These are phyloP conservation scores for Boehmeria nivea DNA, from an alignment of 306 rosid species.

Conservation along the genomic window DNA sequence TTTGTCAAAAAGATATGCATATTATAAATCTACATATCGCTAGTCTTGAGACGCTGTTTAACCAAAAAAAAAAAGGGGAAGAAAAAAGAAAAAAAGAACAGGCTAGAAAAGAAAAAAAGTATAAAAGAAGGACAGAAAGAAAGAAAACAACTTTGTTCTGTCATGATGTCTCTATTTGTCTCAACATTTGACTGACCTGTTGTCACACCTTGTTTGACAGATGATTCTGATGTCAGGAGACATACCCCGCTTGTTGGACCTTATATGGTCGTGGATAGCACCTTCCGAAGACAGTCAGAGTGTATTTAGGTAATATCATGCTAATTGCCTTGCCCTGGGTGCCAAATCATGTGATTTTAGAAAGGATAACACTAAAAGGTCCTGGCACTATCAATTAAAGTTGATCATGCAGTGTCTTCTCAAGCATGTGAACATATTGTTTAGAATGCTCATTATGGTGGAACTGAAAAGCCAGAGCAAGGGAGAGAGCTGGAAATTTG, in stretches of 20 bases:
- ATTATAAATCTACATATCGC: background rate
- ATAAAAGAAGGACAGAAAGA: no score
- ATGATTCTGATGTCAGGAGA: slow-evolving; percentile 88
- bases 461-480: no score
- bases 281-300: slow-evolving; percentile 73
- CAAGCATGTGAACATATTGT: no score
- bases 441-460: no score
- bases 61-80: no score
- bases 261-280: slow-evolving; percentile 97
- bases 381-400: no score
- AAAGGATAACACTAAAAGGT: background rate
- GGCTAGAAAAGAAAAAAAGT: no score
- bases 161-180: no score
- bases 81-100: no score
- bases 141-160: no score
- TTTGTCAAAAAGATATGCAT: no score
- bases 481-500: background rate
- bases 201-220: slow-evolving; percentile 37
- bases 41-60: background rate
- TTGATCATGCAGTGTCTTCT: no score
- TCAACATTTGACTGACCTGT: slow-evolving; percentile 21
- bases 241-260: slow-evolving; percentile 78
- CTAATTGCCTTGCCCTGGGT: slow-evolving; percentile 10
- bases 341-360: background rate
- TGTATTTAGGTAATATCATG: slow-evolving; percentile 55